Percentiles rank a stretch among this genome's conserved stretches.
These are phyloP conservation scores for Globisporangium echinulatum DNA, from an alignment of 352 stramenopile genomes.

Conservation along the genomic window DNA sequence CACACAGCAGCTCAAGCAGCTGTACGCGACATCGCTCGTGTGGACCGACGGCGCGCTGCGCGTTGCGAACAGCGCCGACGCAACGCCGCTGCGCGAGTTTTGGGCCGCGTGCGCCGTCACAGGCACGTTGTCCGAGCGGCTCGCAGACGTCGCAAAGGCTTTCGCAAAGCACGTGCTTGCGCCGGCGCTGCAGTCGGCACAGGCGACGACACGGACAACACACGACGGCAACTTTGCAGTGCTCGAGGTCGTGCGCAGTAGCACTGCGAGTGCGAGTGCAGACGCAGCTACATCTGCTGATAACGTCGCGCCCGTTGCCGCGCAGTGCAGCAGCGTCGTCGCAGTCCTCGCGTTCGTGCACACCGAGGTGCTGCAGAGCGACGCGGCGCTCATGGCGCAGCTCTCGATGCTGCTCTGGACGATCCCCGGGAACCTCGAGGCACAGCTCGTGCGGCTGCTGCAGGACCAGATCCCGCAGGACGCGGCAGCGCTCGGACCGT, in stretches of 20 bases:
- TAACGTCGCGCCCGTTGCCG: slow-evolving; percentile 20
- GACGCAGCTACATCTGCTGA: no score
- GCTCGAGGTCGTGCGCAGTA: slow-evolving; percentile 18
- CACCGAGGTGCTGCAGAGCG: slow-evolving; percentile 35
- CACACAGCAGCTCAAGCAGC: slow-evolving; percentile 37
- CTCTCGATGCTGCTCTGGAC: slow-evolving; percentile 62
- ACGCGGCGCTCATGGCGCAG: slow-evolving; percentile 39
- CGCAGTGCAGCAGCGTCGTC: slow-evolving; percentile 39
- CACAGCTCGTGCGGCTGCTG: slow-evolving; percentile 49
- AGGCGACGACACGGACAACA: slow-evolving; percentile 16
- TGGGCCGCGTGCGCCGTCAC: slow-evolving; percentile 54
- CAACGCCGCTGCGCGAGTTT: slow-evolving; percentile 23
- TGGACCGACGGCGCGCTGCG: slow-evolving; percentile 41
- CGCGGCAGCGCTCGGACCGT: slow-evolving; percentile 33
- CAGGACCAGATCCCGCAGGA: slow-evolving; percentile 71
- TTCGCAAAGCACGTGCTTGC: slow-evolving; percentile 44
- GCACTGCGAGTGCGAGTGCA: slow-evolving; percentile 11
- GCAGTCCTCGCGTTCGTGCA: slow-evolving; percentile 50
- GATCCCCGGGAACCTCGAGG: slow-evolving; percentile 62
- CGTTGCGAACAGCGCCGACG: slow-evolving; percentile 8
- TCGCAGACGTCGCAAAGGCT: slow-evolving; percentile 55
- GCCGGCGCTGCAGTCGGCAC: slow-evolving; percentile 29
- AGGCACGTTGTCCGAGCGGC: slow-evolving; percentile 26
- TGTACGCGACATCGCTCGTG: slow-evolving; percentile 28
- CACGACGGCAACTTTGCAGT: slow-evolving; percentile 16